Evolutionary conservation across 148 eudicot species (phyloP), one percentile per base, ranked within the genome.

Genomic region (Nepenthes gracilis): DNA sequence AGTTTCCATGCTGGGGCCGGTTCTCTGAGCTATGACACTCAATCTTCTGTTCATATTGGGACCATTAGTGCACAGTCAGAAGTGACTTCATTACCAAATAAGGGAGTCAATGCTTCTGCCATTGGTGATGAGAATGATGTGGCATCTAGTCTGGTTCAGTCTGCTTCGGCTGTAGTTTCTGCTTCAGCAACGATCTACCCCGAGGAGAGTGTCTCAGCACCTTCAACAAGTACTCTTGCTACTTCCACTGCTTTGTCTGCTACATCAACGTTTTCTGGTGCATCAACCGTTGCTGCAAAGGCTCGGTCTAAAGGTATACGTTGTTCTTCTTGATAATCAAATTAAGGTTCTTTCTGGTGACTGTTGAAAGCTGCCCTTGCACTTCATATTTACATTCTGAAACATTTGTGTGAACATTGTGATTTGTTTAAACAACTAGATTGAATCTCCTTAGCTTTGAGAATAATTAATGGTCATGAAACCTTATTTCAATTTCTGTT

Each of bases 301-400:
- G 72, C 59, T 70, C 95, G 74, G 66, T 47, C 85, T 55, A 88
- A 86, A 77, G 96, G 96, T 86, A 72, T 12, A 5, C 15, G 10
- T 49, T 49, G 10, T 49, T 12, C 11, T 2, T 49, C n/a, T 10
- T 49, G 45, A 49, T 49, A 49, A 10, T 11, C 2, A 49, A 5
- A 5, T 6, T 45, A 1, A 11, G 48, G 11, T 5, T 5, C 48
- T 45, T 45, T 45, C 11, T 45, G 11, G 11, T 45, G 12, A n/a
- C 0, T 49, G 53, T 12, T 40, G 45, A 40, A 40, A 40, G 4
- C 8, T 40, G 45, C 8, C 8, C 6, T 3, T 40, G 4, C 45
- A 40, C 4, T 8, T 4, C 45, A 40, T 3, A 8, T 3, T 40
- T 40, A 40, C 45, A 3, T 40, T 40, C 45, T 40, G 6, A 40